phyloP scores from a whole-genome alignment of 495 filamentous ascomycete species.

The Acidomyces sp. region DNA sequence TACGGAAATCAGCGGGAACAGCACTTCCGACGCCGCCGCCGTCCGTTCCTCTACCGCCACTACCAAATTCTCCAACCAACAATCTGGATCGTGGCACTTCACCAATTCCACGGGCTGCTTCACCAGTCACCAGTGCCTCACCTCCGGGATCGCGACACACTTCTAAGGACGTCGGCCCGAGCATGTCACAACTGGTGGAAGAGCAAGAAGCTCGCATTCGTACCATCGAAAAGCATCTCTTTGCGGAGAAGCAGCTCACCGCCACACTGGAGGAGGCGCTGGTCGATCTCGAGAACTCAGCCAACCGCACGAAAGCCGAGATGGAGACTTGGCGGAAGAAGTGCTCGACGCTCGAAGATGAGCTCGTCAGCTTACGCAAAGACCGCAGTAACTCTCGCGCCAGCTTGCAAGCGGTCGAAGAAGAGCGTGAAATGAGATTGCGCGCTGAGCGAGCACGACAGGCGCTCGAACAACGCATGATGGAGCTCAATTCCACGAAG shows the following conservation, averaged over 20 bases:
- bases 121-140: conserved; percentile 33
- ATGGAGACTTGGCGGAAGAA: conserved; percentile 83
- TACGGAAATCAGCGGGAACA: conserved; percentile 74
- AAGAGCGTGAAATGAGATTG: conserved; percentile 73
- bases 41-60: conserved; percentile 83
- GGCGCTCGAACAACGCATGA: conserved; percentile 85
- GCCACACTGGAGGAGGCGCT: conserved; percentile 89
- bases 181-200: conserved; percentile 60
- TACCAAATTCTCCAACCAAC: conserved; percentile 43
- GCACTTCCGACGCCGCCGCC: conserved; percentile 79
- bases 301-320: conserved; percentile 72
- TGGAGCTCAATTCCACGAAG: conserved; percentile 46
- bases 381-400: conserved; percentile 59
- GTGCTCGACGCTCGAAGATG: conserved; percentile 60
- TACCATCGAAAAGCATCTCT: conserved; percentile 92
- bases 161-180: conserved; percentile 60
- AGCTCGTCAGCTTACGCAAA: conserved; percentile 59
- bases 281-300: conserved; percentile 78
- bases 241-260: conserved; percentile 91
- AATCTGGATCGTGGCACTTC: conserved; percentile 17
- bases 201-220: conserved; percentile 90
- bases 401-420: conserved; percentile 84
- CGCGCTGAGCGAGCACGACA: conserved; percentile 80
- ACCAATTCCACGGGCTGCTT: conserved; percentile 26
- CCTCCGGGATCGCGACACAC: conserved; percentile 47